Evolutionary conservation across 2,329 filamentous ascomycete species (phyloP).

Genomic region (Colletotrichum viniferum): DNA sequence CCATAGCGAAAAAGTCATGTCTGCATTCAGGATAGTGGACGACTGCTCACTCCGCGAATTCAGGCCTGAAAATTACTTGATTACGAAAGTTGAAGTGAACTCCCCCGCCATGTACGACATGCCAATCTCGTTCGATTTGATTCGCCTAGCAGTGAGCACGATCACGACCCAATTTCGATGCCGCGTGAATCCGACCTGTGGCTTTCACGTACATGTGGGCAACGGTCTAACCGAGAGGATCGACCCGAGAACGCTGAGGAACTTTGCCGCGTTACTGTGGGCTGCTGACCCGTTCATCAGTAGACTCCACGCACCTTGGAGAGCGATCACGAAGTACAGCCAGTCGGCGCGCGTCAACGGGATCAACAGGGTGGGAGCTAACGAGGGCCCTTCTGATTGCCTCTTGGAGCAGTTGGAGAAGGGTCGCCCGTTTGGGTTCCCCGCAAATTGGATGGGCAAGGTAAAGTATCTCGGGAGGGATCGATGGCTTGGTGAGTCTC

Average conservation of each 20-base stretch:
- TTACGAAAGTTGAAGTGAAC: constrained; percentile 33
- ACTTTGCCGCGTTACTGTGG: constrained; percentile 36
- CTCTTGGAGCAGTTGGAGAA: neutral
- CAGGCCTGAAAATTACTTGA: constrained; percentile 20
- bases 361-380: neutral
- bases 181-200: constrained; percentile 36
- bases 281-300: constrained; percentile 39
- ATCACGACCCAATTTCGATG: constrained; percentile 34
- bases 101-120: constrained; percentile 37
- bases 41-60: constrained; percentile 8
- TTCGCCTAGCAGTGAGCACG: constrained; percentile 33
- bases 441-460: neutral
- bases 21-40: neutral
- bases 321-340: constrained; percentile 22
- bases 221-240: constrained; percentile 33
- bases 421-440: neutral
- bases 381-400: neutral
- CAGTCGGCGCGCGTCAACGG: constrained; percentile 13
- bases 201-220: constrained; percentile 42
- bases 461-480: constrained; percentile 25
- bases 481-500: constrained; percentile 27
- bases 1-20: neutral
- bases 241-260: constrained; percentile 29
- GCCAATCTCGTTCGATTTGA: constrained; percentile 29
- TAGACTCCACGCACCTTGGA: constrained; percentile 37